Base-by-base conservation (phyloP, 202 grass and related monocot genomes). In the Panicum virgatum region DNA sequence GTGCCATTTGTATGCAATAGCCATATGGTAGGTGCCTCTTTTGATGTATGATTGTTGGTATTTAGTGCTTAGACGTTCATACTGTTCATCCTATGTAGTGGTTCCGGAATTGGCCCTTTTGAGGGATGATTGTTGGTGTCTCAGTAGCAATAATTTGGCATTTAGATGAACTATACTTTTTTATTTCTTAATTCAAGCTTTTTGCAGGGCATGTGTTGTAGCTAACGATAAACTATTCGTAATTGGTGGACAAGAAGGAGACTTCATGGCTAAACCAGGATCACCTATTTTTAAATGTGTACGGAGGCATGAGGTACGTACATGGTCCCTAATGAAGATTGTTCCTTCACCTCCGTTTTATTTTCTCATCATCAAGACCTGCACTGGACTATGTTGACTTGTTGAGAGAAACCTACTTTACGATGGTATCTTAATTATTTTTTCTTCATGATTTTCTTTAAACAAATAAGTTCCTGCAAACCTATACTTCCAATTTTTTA, bases 191-290 rank as follows among this genome's bases (percentile, higher is more conserved):
- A 12, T 53, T 84, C 26, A 38, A 43, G 47, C 42, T 73, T 87
- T 43, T 79, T 14, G 52, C 66, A 97, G 90, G 82, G 86, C 95
- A 61, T 97, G 95, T 66, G 57, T 93, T 39, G 84, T 94, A 73
- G 95, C 84, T 32, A 94, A 91, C 69, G 88, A 91, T 73, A 82
- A 91, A 70, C 79, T 97, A 54, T 81, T 94, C 73, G 90, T 94
- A 58, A 97, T 93, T 86, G 92, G 94, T 73, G 94, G 95, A 52
- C 95, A 97, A 94, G 92, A 94, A 72, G 94, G 94, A 75, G 94
- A 97, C 72, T 97, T 97, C 69, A 92, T 92, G 90, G 74, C 94
- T 76, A 94, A 97, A 76, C 88, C 90, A 32, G 88, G 90, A 60
- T 97, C 95, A 70, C 90, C 92, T 71, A 93, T 97, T 75, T 97